Percentiles rank a stretch among this genome's conserved stretches.
Evolutionary conservation across 495 filamentous ascomycete genomes (phyloP).

Genomic region (Neurospora sp.): DNA sequence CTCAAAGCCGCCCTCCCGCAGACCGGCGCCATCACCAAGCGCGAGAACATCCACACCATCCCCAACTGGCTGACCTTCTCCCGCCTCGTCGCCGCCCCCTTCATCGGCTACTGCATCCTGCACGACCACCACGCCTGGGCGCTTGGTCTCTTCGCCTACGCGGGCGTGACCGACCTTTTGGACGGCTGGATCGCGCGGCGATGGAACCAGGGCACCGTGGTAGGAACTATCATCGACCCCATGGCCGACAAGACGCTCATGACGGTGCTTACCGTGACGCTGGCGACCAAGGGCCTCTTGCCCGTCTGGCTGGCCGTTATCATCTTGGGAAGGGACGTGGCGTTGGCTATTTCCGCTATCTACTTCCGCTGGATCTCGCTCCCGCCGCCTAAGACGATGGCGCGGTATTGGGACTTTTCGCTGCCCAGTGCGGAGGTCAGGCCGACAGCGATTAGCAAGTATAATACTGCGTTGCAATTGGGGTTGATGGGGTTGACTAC

Average conservation of each 20-base stretch:
- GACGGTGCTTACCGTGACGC: conserved; percentile 76
- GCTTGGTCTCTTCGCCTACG: conserved; percentile 79
- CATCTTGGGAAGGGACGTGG: conserved; percentile 82
- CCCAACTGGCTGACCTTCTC: conserved; percentile 89
- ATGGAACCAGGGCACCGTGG: conserved; percentile 84
- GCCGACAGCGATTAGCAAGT: conserved; percentile 84
- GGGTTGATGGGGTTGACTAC: conserved; percentile 70
- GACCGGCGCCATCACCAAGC: conserved; percentile 29
- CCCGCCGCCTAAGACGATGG: conserved; percentile 83
- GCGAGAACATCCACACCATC: conserved; percentile 92
- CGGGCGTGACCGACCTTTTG: conserved; percentile 80
- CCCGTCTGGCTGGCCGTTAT: conserved; percentile 81
- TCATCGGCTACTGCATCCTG: conserved; percentile 83
- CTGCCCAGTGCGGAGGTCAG: conserved; percentile 88
- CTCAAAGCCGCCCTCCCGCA: conserved; percentile 28
- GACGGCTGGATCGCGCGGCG: conserved; percentile 87
- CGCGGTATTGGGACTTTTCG: conserved; percentile 95
- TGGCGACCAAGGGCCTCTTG: conserved; percentile 71
- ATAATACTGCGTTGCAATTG: conserved; percentile 75
- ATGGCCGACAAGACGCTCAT: conserved; percentile 96
- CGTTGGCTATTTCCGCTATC: conserved; percentile 78
- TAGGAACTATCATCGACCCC: conserved; percentile 92
- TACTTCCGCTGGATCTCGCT: conserved; percentile 94
- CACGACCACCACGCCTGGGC: conserved; percentile 69
- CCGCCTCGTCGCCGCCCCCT: conserved; percentile 71